Conservation (phyloP, 345 rosid genomes). For the Draba incana region DNA sequence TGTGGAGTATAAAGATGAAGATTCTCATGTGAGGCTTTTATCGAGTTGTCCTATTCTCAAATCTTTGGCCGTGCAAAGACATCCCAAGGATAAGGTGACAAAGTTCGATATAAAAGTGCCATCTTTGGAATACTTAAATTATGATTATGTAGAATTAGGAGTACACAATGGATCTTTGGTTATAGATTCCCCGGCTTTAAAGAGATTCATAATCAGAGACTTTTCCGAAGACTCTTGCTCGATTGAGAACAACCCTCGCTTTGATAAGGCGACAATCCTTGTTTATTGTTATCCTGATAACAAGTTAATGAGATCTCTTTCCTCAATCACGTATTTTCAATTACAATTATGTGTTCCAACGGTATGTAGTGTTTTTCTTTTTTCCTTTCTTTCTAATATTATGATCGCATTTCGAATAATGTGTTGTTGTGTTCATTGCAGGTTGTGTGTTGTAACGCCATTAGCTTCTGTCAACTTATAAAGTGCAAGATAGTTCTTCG, state of each 20-base stretch:
- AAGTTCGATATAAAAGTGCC: background rate
- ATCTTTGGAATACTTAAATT: background rate
- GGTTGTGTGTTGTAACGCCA: background rate
- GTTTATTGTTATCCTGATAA: background rate
- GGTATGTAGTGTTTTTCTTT: background rate
- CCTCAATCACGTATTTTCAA: background rate
- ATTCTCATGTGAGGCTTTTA: constrained; percentile 5
- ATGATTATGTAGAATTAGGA: background rate
- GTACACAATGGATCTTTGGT: background rate
- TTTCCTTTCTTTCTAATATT: background rate
- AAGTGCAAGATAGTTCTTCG: background rate
- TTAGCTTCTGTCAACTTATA: background rate
- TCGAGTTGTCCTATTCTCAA: background rate
- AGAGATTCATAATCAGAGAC: background rate
- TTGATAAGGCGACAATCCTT: background rate
- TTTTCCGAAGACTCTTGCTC: background rate
- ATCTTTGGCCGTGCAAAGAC: background rate
- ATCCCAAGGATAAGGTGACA: background rate
- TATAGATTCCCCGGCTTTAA: background rate
- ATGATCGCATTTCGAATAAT: background rate
- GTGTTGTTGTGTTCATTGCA: background rate
- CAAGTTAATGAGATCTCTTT: background rate
- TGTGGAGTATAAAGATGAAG: constrained; percentile 11
- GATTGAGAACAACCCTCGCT: background rate
- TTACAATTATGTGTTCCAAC: background rate